phyloP scores from a whole-genome alignment of 179 eudicot genomes.

The Beta corolliflora region DNA sequence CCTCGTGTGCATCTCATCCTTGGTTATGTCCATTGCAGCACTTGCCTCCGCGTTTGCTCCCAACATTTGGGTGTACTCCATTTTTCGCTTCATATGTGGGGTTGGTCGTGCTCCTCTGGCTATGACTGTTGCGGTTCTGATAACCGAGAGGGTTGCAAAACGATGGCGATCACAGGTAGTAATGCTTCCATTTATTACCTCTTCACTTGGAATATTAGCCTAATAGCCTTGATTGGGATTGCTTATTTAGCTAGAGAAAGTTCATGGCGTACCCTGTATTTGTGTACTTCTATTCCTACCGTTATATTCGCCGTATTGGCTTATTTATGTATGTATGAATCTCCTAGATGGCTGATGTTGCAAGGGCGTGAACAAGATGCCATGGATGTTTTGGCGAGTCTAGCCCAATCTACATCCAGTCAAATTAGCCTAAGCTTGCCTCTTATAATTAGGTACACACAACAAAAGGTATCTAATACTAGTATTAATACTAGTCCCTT shows the following conservation, averaged over 20 bases:
- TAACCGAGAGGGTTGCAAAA: constrained; percentile 24
- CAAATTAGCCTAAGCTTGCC: too few species aligned
- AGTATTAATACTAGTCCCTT: background rate
- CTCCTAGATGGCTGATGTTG: constrained; percentile 34
- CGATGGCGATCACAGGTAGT: constrained; percentile 16
- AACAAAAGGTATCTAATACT: background rate
- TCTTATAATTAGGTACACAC: too few species aligned
- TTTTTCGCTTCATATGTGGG: constrained; percentile 22
- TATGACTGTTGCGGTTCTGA: background rate
- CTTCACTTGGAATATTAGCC: constrained; percentile 8
- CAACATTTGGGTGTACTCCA: constrained; percentile 33
- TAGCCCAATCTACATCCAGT: too few species aligned
- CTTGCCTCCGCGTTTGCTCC: constrained; percentile 28
- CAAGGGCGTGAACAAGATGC: background rate
- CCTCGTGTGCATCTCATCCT: constrained; percentile 15
- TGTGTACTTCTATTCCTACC: constrained; percentile 30
- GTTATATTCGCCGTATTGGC: constrained; percentile 6
- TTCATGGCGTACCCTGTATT: constrained; percentile 27
- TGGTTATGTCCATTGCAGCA: constrained; percentile 28
- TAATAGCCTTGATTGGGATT: constrained; percentile 16
- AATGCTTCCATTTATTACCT: constrained; percentile 7
- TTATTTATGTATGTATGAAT: constrained; percentile 19
- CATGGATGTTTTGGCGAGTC: too few species aligned
- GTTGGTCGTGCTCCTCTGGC: constrained; percentile 28
- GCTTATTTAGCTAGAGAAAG: background rate